phyloP scores from a whole-genome alignment of 805 yeast genomes.

The Isabelozyma pseudorhagii region DNA sequence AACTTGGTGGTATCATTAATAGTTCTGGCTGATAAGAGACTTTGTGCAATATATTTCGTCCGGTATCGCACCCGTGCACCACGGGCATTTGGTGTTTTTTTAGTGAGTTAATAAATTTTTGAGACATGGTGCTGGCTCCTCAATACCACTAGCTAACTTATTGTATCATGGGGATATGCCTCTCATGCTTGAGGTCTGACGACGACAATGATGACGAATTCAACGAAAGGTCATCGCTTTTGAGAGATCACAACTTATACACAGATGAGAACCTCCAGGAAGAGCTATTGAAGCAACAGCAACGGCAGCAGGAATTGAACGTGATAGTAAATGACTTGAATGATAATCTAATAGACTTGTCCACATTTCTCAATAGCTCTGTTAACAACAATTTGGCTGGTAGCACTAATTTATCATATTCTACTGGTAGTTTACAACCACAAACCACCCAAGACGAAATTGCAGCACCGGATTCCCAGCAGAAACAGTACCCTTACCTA shows the following conservation, averaged over 20 bases:
- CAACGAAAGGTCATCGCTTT: constrained; percentile 38
- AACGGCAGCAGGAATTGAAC: constrained; percentile 46
- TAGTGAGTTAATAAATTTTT: no score
- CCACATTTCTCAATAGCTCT: constrained; percentile 22
- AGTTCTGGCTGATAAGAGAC: no score
- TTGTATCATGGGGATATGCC: constrained; percentile 43
- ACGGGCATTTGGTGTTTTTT: no score
- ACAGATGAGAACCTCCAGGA: constrained; percentile 34
- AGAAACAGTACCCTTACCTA: constrained; percentile 14
- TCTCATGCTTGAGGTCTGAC: constrained; percentile 40
- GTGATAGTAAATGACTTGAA: constrained; percentile 43
- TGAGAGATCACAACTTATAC: constrained; percentile 22
- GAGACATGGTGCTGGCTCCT: no score
- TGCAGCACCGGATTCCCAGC: constrained; percentile 7
- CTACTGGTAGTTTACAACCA: constrained; percentile 1
- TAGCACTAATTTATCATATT: constrained; percentile 2
- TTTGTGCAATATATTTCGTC: no score
- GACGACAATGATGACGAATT: constrained; percentile 34
- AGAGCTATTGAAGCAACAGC: constrained; percentile 36
- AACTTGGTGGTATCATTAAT: no score
- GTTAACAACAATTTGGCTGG: constrained; percentile 4
- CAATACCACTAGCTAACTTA: no score
- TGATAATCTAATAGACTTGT: constrained; percentile 35
- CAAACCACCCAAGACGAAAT: neutral
- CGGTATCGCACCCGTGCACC: no score